Evolutionary conservation across 2,329 filamentous ascomycete species (phyloP), one percentile per base, ranked within the genome.

Genomic region (Mariannaea elegans): DNA sequence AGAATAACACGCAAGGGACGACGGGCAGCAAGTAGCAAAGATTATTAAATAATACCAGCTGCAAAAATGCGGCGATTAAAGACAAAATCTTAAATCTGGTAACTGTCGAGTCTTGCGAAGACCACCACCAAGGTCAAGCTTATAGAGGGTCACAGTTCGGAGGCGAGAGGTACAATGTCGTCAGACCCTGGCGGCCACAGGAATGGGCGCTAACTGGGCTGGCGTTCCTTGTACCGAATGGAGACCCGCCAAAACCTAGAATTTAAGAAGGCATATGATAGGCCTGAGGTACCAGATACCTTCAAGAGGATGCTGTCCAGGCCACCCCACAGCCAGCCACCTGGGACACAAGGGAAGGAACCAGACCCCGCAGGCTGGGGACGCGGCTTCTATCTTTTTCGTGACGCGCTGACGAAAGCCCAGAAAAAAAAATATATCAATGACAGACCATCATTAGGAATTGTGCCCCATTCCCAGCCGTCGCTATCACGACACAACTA

Each of bases 161-260:
- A 67, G 70, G 65, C 61, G 60, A 53, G 65, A 67, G 70, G 65
- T 61, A 62, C 63, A 61, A 71, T 71, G 67, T 63, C 68, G 68
- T 71, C 68, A 71, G 68, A 71, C 62, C 65, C n/a, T n/a, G n/a
- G n/a, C 57, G 55, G 61, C 38, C 59, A 48, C 41, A 56, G 59
- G 32, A 41, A 53, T 34, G 36, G 32, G 34, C 51, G 48, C 54
- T 66, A 64, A 68, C 59, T 56, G 34, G 39, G 46, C 36, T 34
- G 42, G 47, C 42, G 67, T 70, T 56, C 34, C 44, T 16, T 13
- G 46, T 70, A 70, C 67, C 36, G 23, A 27, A 18, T 45, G n/a
- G 13, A 19, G n/a, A 24, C 21, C 34, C 34, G 36, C 36, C 39
- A n/a, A 24, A 5, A 18, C 24, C 16, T 21, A 18, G 21, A 13